A percentile compares a stretch with the other conserved stretches of the same genome.
Conservation (phyloP, 1,284 basidiomycete genomes). For the Heterobasidion annosum region DNA sequence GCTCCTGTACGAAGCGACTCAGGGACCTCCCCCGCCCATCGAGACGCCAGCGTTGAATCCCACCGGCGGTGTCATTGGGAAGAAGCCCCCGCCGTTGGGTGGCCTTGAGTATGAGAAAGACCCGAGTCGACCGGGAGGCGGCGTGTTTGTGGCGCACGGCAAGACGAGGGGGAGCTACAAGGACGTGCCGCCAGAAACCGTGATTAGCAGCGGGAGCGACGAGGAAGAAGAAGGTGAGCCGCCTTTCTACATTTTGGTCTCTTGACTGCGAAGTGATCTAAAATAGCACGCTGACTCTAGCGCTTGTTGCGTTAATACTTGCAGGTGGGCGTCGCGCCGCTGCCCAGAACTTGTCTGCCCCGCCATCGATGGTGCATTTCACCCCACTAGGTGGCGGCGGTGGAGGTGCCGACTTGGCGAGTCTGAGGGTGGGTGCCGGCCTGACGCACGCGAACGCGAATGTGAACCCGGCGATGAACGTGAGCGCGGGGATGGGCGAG, state of each 20-base stretch:
- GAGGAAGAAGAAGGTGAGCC: conserved; percentile 36
- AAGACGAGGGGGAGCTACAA: conserved; percentile 39
- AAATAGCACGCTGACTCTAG: too few species aligned
- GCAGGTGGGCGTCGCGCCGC: neutral
- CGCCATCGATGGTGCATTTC: conserved; percentile 38
- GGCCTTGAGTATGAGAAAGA: conserved; percentile 68
- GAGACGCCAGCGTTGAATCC: conserved; percentile 63
- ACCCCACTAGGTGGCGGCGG: conserved; percentile 30
- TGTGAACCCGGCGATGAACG: conserved; percentile 49
- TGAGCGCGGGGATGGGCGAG: conserved; percentile 10
- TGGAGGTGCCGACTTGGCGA: neutral
- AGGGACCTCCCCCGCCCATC: conserved; percentile 51
- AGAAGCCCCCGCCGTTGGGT: conserved; percentile 38
- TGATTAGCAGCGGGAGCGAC: conserved; percentile 35
- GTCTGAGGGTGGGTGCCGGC: conserved; percentile 14
- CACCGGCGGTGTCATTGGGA: conserved; percentile 59
- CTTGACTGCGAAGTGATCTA: neutral
- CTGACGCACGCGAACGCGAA: conserved; percentile 29
- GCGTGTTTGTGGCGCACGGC: conserved; percentile 71
- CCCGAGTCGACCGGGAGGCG: conserved; percentile 70
- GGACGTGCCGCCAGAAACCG: conserved; percentile 54
- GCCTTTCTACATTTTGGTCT: neutral
- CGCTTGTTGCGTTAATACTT: neutral
- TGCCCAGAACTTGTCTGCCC: too few species aligned
- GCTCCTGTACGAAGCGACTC: conserved; percentile 85